Conservation (phyloP, 73 alveolate species). For the Tetrahymena borealis region DNA sequence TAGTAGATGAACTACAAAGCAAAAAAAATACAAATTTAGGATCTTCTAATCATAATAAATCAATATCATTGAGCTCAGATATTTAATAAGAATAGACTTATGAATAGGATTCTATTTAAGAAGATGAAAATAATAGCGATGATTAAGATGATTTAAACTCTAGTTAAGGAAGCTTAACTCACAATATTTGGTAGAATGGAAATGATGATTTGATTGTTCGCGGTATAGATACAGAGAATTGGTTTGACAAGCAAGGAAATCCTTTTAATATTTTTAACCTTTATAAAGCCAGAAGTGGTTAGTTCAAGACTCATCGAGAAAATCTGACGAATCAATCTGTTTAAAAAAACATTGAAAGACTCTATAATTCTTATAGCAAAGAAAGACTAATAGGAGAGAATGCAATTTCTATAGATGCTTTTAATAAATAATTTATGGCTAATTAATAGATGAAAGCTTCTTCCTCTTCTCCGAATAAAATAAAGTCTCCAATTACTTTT, state of each 20-base stretch:
- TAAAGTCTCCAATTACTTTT: background rate
- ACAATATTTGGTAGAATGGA: background rate
- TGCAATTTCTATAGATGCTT: too few species aligned
- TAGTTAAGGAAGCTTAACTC: background rate
- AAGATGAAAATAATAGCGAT: background rate
- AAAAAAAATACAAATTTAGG: too few species aligned
- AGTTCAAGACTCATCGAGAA: background rate
- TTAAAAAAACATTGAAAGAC: background rate
- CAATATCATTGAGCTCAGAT: too few species aligned
- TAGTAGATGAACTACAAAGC: too few species aligned
- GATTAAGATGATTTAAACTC: background rate
- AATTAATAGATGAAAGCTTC: background rate
- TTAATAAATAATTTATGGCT: background rate
- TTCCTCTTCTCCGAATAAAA: background rate
- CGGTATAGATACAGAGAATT: background rate
- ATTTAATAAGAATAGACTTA: too few species aligned
- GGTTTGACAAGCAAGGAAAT: background rate
- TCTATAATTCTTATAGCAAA: background rate
- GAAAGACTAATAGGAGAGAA: too few species aligned
- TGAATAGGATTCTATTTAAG: background rate
- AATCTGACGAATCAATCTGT: background rate
- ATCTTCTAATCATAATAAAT: too few species aligned
- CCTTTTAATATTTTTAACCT: background rate
- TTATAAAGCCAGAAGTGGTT: background rate
- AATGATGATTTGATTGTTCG: background rate